A percentile compares a stretch with the other conserved stretches of the same genome.
Conservation (phyloP, 129 eudicot species). For the Tagetes erecta region DNA sequence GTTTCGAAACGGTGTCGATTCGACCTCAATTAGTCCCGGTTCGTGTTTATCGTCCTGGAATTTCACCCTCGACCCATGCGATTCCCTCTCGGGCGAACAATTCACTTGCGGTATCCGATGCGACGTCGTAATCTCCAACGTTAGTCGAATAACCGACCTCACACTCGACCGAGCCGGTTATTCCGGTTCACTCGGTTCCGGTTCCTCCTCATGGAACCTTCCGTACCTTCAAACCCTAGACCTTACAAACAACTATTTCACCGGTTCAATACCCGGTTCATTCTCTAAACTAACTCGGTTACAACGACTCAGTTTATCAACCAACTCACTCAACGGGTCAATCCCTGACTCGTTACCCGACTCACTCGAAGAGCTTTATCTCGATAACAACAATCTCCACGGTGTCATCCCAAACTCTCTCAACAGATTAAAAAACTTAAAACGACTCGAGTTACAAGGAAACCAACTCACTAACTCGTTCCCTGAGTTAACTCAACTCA, state of each 20-base stretch:
- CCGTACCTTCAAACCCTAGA: slow-evolving; percentile 67
- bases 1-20: slow-evolving; percentile 43
- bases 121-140: slow-evolving; percentile 35
- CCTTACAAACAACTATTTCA: slow-evolving; percentile 59
- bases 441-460: slow-evolving; percentile 71
- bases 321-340: slow-evolving; percentile 61
- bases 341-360: slow-evolving; percentile 54
- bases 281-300: slow-evolving; percentile 53
- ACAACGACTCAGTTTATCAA: slow-evolving; percentile 50
- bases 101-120: slow-evolving; percentile 89
- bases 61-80: slow-evolving; percentile 81
- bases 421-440: slow-evolving; percentile 49
- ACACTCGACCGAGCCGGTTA: slow-evolving; percentile 78
- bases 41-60: slow-evolving; percentile 89
- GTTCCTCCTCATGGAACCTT: slow-evolving; percentile 46
- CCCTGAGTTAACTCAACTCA: slow-evolving; percentile 65
- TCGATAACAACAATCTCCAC: slow-evolving; percentile 54
- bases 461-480: slow-evolving; percentile 61
- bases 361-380: slow-evolving; percentile 58
- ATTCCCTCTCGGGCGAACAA: slow-evolving; percentile 48
- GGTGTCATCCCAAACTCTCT: slow-evolving; percentile 51
- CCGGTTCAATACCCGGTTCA: slow-evolving; percentile 67
- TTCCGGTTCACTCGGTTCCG: slow-evolving; percentile 50
- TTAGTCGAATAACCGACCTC: slow-evolving; percentile 69
- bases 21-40: slow-evolving; percentile 51